These are phyloP conservation scores for Phytophthora uliginosa DNA, from an alignment of 352 stramenopile genomes.

Conservation along the genomic window DNA sequence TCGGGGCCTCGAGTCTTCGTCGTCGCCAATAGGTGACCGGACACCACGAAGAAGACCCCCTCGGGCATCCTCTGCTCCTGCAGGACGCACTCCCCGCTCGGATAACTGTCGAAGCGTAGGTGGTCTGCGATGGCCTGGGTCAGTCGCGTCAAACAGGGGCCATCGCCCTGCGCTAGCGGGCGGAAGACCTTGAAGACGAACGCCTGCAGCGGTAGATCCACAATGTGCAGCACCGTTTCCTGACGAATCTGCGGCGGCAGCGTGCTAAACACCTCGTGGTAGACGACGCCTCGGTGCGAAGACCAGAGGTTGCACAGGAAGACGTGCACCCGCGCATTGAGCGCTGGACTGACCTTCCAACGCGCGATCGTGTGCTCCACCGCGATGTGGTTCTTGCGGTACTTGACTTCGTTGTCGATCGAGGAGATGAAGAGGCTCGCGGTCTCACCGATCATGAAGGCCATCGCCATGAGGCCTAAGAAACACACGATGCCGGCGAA, in stretches of 20 bases:
- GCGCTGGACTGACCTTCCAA: conserved; percentile 47
- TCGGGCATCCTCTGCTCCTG: conserved; percentile 53
- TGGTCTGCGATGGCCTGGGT: conserved; percentile 27
- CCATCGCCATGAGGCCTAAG: conserved; percentile 59
- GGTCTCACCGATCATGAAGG: conserved; percentile 80
- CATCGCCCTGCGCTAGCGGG: conserved; percentile 24
- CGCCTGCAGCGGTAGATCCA: conserved; percentile 41
- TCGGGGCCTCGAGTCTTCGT: conserved; percentile 16
- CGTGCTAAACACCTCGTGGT: conserved; percentile 61
- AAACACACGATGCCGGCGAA: conserved; percentile 75
- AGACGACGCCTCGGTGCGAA: conserved; percentile 60
- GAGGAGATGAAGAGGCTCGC: conserved; percentile 76
- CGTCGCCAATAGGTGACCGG: conserved; percentile 43
- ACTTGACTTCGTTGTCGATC: conserved; percentile 72
- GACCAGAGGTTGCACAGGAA: conserved; percentile 73
- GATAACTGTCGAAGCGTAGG: conserved; percentile 63
- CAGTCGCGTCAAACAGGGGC: conserved; percentile 18
- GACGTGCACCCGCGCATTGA: conserved; percentile 54
- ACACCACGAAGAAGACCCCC: conserved; percentile 72
- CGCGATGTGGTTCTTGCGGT: conserved; percentile 73
- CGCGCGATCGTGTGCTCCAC: conserved; percentile 58
- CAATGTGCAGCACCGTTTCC: conserved; percentile 61
- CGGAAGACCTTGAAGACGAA: conserved; percentile 44
- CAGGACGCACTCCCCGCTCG: conserved; percentile 54
- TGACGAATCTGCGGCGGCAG: conserved; percentile 54